Conservation (phyloP, 1,284 basidiomycete species). For the Leccinum subrobustum region DNA sequence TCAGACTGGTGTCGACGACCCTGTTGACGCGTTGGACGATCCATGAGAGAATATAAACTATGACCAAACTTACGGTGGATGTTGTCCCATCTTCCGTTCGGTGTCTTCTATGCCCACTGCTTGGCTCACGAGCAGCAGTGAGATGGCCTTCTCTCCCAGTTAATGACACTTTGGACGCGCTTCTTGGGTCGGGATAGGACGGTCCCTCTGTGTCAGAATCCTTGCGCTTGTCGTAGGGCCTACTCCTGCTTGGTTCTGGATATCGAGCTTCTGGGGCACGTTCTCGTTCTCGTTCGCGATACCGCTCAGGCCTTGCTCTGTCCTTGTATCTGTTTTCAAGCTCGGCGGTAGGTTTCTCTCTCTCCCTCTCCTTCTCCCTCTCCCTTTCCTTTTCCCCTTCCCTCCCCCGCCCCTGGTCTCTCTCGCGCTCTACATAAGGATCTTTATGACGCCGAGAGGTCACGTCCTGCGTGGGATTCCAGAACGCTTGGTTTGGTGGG, state of each 20-base stretch:
- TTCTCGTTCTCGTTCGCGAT: constrained; percentile 36
- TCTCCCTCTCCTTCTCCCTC: constrained; percentile 17
- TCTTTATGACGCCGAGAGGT: constrained; percentile 25
- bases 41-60: constrained; percentile 18
- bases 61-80: constrained; percentile 24
- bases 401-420: constrained; percentile 16
- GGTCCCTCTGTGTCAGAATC: constrained; percentile 32
- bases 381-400: constrained; percentile 15
- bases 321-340: constrained; percentile 31
- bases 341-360: constrained; percentile 22
- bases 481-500: constrained; percentile 20
- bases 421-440: constrained; percentile 25
- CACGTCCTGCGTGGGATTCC: constrained; percentile 27
- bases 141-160: constrained; percentile 28
- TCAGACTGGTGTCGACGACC: constrained; percentile 32
- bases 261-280: constrained; percentile 24
- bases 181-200: constrained; percentile 29
- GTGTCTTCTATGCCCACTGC: constrained; percentile 30
- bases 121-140: constrained; percentile 27
- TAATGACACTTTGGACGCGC: constrained; percentile 30
- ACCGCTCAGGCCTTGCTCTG: constrained; percentile 25
- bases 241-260: constrained; percentile 25
- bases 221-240: constrained; percentile 30
- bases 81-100: constrained; percentile 33
- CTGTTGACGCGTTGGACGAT: constrained; percentile 22